phyloP scores from a whole-genome alignment of 495 filamentous ascomycete genomes.

The Penicillium flavigenum region DNA sequence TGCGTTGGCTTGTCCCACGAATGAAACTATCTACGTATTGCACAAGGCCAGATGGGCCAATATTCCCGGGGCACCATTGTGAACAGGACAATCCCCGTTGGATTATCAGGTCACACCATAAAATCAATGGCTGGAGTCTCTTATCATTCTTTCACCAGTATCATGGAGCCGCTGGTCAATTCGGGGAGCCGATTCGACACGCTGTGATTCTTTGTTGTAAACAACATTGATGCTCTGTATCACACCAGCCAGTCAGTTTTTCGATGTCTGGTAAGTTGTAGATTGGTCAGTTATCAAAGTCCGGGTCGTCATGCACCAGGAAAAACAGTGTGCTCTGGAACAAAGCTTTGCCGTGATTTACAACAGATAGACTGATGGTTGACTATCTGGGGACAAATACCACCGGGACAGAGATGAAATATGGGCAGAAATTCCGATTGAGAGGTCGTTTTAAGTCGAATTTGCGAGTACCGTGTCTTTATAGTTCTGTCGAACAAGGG shows the following conservation, averaged over 20 bases:
- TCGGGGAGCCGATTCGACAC: background rate
- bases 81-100: conserved; percentile 1
- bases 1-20: conserved; percentile 7
- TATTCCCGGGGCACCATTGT: background rate
- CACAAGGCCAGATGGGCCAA: conserved; percentile 22
- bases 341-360: conserved; percentile 12
- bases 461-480: background rate
- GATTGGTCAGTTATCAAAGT: background rate
- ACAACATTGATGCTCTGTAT: background rate
- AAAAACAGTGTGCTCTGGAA: background rate
- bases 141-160: background rate
- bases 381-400: conserved; percentile 7
- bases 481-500: background rate
- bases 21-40: conserved; percentile 34
- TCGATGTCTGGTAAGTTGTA: background rate
- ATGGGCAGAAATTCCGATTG: background rate
- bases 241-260: background rate
- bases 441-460: background rate
- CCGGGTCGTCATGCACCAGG: background rate
- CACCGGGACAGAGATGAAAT: conserved; percentile 4
- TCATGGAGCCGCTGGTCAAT: background rate
- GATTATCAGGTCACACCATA: conserved; percentile 7
- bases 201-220: background rate
- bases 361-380: conserved; percentile 15
- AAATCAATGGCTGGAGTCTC: background rate